Conservation (phyloP, 257 asterid genomes). For the Nyctanthes arbortristis region DNA sequence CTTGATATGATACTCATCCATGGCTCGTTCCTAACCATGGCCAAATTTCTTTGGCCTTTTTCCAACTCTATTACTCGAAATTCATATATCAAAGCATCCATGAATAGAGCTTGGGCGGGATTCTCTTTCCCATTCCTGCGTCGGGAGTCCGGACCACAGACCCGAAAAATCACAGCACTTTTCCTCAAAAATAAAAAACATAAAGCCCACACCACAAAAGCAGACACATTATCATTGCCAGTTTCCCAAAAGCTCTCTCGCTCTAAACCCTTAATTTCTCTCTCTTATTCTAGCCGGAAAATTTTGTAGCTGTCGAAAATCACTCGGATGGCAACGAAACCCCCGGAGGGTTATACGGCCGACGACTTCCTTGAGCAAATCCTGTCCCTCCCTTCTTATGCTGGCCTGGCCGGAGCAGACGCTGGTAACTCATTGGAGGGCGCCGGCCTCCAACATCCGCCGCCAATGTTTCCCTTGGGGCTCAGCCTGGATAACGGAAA, state of each 20-base stretch:
- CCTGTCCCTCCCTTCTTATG: constrained; percentile 66
- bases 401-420: constrained; percentile 52
- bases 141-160: constrained; percentile 1
- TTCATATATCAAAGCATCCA: no score
- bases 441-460: constrained; percentile 42
- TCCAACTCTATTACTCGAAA: no score
- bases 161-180: constrained; percentile 15
- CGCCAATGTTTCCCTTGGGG: constrained; percentile 69
- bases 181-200: background rate
- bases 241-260: constrained; percentile 3
- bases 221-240: constrained; percentile 19
- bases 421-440: constrained; percentile 47
- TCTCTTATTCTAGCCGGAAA: constrained; percentile 27
- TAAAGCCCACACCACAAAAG: constrained; percentile 21
- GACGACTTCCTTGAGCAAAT: constrained; percentile 89
- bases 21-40: no score
- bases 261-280: constrained; percentile 25
- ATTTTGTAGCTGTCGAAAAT: background rate
- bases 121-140: no score
- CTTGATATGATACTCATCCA: no score
- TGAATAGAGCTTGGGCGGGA: no score
- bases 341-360: constrained; percentile 60
- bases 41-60: no score
- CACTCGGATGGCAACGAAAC: constrained; percentile 55
- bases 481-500: constrained; percentile 70